Evolutionary conservation across 768 basidiomycete species (phyloP).

Genomic region (Leccinum subgranulosum): DNA sequence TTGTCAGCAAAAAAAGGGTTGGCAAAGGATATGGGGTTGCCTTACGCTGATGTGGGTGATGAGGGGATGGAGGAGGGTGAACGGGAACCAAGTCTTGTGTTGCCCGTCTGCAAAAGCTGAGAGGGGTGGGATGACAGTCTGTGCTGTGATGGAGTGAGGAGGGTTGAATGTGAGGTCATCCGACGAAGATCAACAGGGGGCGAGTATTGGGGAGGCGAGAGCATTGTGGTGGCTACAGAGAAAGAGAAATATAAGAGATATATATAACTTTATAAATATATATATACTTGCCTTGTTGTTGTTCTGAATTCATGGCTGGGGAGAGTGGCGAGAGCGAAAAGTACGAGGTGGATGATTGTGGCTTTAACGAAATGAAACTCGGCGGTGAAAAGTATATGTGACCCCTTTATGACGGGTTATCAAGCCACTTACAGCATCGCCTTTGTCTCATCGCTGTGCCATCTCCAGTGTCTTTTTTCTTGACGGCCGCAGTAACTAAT

Average conservation of each 20-base stretch:
- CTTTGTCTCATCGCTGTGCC: neutral
- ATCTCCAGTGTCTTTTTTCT: neutral
- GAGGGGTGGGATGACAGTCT: conserved; percentile 43
- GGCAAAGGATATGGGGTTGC: conserved; percentile 12
- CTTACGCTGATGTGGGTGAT: conserved; percentile 76
- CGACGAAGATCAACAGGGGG: conserved; percentile 50
- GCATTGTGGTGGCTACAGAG: conserved; percentile 13
- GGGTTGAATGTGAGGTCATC: conserved; percentile 48
- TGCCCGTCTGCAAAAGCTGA: conserved; percentile 44
- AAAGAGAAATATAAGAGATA: neutral
- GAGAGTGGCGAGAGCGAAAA: neutral
- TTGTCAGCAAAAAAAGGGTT: conserved; percentile 7
- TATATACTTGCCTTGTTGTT: conserved; percentile 17
- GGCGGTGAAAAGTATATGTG: neutral
- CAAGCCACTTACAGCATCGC: neutral
- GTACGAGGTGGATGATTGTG: conserved; percentile 12
- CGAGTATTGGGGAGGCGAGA: conserved; percentile 22
- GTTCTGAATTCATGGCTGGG: neutral
- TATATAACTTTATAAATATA: neutral
- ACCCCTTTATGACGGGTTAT: conserved; percentile 12
- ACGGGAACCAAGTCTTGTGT: conserved; percentile 51
- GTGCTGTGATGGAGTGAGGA: conserved; percentile 40
- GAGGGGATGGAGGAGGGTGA: conserved; percentile 77
- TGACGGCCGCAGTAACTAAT: neutral
- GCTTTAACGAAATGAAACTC: conserved; percentile 16